These are phyloP conservation scores for Sporobolomyces pararoseus DNA, from an alignment of 768 basidiomycete species.

Conservation along the genomic window DNA sequence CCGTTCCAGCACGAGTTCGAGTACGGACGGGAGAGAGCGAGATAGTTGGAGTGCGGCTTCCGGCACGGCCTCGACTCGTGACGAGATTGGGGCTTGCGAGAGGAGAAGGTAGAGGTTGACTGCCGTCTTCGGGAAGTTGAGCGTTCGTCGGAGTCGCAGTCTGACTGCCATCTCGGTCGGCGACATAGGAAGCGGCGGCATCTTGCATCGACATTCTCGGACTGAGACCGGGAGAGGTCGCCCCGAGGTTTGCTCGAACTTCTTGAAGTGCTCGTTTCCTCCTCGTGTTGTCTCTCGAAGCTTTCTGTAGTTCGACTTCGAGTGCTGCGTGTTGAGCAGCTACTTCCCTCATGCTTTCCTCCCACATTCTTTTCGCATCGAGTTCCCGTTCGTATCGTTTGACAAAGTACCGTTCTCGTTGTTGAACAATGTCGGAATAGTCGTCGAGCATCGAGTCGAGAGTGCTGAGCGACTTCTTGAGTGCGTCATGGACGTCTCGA, in stretches of 20 bases:
- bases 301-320: slow-evolving; percentile 68
- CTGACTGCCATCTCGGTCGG: background rate
- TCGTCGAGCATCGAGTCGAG: slow-evolving; percentile 63
- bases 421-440: slow-evolving; percentile 65
- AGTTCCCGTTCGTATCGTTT: slow-evolving; percentile 63
- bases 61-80: background rate
- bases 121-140: slow-evolving; percentile 15
- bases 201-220: slow-evolving; percentile 10
- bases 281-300: slow-evolving; percentile 39
- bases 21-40: slow-evolving; percentile 27
- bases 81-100: slow-evolving; percentile 19
- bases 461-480: slow-evolving; percentile 54
- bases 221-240: slow-evolving; percentile 10
- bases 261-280: slow-evolving; percentile 45
- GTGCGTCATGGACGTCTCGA: slow-evolving; percentile 59
- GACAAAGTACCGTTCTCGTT: slow-evolving; percentile 65
- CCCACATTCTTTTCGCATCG: slow-evolving; percentile 74
- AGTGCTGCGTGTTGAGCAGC: slow-evolving; percentile 79
- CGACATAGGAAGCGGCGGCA: background rate
- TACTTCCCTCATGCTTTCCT: slow-evolving; percentile 79
- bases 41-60: background rate
- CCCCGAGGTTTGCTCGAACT: slow-evolving; percentile 33
- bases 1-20: slow-evolving; percentile 29
- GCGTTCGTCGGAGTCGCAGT: background rate
- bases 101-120: background rate